Percentiles rank a stretch among this genome's conserved stretches.
Evolutionary conservation across 169 alveolate genomes (phyloP).

Genomic region (Perkinsus chesapeaki): DNA sequence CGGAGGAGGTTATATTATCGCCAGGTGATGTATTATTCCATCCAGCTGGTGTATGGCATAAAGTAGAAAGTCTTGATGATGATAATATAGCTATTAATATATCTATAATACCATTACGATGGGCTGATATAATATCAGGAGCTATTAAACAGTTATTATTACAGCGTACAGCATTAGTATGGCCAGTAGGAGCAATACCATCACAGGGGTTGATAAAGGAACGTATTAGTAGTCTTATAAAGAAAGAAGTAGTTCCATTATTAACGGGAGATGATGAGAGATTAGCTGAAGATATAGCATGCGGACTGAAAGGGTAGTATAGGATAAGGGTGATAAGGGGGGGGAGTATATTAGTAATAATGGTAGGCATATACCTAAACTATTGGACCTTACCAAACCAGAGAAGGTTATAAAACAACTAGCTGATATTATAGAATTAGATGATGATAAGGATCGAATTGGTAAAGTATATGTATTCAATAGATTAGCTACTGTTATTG

Average conservation of each 20-base stretch:
- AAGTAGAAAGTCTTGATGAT: background rate
- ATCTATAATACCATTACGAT: background rate
- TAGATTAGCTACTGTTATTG: background rate
- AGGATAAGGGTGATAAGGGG: background rate
- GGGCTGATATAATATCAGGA: background rate
- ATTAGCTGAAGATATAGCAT: background rate
- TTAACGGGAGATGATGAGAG: background rate
- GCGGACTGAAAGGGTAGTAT: background rate
- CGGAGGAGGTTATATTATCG: background rate
- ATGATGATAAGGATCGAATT: too few relatives aligned
- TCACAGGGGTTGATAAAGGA: background rate
- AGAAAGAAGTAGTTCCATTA: background rate
- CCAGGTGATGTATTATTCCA: slow-evolving; percentile 9
- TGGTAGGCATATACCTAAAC: background rate
- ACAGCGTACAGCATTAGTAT: background rate
- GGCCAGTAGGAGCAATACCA: background rate
- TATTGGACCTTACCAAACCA: background rate
- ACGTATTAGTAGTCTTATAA: background rate
- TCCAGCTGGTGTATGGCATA: slow-evolving; percentile 12
- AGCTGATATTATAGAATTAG: background rate
- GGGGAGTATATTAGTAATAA: background rate
- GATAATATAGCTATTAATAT: background rate
- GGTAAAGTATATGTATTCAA: background rate
- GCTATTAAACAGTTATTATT: background rate
- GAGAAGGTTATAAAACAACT: background rate